These are phyloP conservation scores for Phialophora verrucosa DNA, from an alignment of 2,329 filamentous ascomycete species.

Conservation along the genomic window DNA sequence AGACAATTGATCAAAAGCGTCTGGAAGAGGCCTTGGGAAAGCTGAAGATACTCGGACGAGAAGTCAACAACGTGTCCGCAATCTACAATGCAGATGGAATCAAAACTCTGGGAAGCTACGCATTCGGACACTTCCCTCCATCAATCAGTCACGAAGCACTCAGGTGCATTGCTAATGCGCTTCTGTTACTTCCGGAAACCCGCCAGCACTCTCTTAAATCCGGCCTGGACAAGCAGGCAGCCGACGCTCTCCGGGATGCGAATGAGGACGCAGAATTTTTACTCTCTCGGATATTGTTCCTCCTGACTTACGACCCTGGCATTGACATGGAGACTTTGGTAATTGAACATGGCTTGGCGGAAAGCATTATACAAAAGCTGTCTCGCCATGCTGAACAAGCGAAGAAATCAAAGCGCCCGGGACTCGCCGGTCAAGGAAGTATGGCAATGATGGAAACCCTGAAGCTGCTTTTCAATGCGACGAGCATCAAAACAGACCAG, in stretches of 20 bases:
- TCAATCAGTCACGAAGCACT: conserved; percentile 75
- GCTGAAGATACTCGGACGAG: conserved; percentile 79
- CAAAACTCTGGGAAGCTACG: conserved; percentile 71
- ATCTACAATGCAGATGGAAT: conserved; percentile 86
- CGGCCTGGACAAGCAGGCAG: conserved; percentile 70
- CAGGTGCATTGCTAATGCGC: conserved; percentile 81
- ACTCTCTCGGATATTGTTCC: conserved; percentile 75
- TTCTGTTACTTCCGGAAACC: conserved; percentile 71
- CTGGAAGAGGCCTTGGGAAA: conserved; percentile 58
- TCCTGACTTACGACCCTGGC: conserved; percentile 78
- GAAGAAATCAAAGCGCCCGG: conserved; percentile 44
- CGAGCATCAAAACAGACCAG: conserved; percentile 72
- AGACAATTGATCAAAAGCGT: conserved; percentile 52
- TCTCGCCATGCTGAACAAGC: conserved; percentile 68
- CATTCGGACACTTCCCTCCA: conserved; percentile 69
- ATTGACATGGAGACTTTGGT: conserved; percentile 70
- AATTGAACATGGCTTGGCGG: conserved; percentile 68
- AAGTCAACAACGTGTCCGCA: conserved; percentile 72
- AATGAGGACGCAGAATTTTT: conserved; percentile 86
- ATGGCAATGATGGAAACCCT: conserved; percentile 79
- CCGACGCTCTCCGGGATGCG: conserved; percentile 72
- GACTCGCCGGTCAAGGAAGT: conserved; percentile 57
- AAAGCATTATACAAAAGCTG: conserved; percentile 73
- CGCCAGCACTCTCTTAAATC: conserved; percentile 76
- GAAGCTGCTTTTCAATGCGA: conserved; percentile 88